A percentile compares a stretch with the other conserved stretches of the same genome.
Evolutionary conservation across 208 protist genomes (phyloP).

Genomic region (Trichomonas tenax): DNA sequence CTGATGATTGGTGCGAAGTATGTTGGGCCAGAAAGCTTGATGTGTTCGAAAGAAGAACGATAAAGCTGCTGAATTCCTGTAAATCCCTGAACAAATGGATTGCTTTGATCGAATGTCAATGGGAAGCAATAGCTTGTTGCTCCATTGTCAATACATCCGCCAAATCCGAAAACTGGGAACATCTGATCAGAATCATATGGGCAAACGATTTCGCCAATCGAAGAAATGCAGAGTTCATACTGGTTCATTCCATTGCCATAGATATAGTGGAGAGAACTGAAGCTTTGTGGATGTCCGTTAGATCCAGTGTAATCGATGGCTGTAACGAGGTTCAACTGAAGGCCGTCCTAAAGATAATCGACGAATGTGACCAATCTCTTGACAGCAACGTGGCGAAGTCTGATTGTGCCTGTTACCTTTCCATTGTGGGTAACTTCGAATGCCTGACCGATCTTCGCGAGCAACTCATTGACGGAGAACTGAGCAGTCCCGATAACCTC

Average conservation of each 20-base stretch:
- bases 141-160: neutral
- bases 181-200: constrained; percentile 43
- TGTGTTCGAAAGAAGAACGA: constrained; percentile 25
- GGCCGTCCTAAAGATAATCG: constrained; percentile 32
- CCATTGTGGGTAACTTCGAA: neutral
- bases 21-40: constrained; percentile 48
- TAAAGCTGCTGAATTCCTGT: constrained; percentile 43
- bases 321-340: constrained; percentile 29
- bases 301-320: constrained; percentile 40
- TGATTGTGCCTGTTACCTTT: too few relatives aligned
- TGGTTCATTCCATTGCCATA: neutral
- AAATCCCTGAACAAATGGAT: constrained; percentile 34
- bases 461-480: neutral
- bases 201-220: constrained; percentile 35
- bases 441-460: neutral
- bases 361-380: constrained; percentile 30
- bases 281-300: constrained; percentile 26
- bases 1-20: constrained; percentile 45
- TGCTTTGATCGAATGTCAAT: constrained; percentile 23
- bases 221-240: constrained; percentile 29
- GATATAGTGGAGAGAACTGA: constrained; percentile 32
- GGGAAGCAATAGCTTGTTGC: neutral
- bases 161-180: constrained; percentile 46
- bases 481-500: neutral
- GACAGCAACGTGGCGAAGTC: neutral